phyloP scores from a whole-genome alignment of 768 basidiomycete species.

The Boletus eberwhitei region DNA sequence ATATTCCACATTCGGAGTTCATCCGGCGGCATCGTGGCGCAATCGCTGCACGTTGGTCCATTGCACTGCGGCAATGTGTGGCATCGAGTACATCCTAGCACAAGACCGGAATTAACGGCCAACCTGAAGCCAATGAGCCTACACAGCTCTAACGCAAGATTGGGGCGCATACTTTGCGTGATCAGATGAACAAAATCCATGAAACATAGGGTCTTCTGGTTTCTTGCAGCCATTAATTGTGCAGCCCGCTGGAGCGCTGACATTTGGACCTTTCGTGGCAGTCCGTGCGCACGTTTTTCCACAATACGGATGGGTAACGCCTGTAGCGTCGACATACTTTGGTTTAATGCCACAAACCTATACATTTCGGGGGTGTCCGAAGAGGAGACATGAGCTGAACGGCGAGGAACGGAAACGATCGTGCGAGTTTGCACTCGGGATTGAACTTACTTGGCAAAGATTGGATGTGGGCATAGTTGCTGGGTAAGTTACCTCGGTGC shows the following conservation, averaged over 20 bases:
- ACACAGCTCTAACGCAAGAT: constrained; percentile 1
- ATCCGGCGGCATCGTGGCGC: constrained; percentile 44
- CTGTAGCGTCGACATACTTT: constrained; percentile 58
- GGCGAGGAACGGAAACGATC: constrained; percentile 8
- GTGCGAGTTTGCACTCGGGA: constrained; percentile 3
- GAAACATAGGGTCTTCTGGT: constrained; percentile 47
- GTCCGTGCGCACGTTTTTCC: constrained; percentile 57
- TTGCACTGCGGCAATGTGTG: constrained; percentile 43
- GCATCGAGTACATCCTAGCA: constrained; percentile 50
- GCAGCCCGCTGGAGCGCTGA: constrained; percentile 39
- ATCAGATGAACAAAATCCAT: constrained; percentile 55
- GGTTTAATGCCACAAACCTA: constrained; percentile 60
- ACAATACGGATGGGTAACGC: constrained; percentile 56
- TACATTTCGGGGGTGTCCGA: constrained; percentile 1
- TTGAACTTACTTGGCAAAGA: constrained; percentile 27
- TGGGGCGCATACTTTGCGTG: constrained; percentile 49
- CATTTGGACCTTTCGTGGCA: constrained; percentile 30
- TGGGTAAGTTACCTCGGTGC: constrained; percentile 5
- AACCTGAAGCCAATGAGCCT: constrained; percentile 35
- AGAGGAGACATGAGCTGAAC: constrained; percentile 7
- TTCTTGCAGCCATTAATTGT: constrained; percentile 50
- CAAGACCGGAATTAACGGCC: constrained; percentile 48
- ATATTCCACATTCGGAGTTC: constrained; percentile 49
- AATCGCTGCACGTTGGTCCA: constrained; percentile 47
- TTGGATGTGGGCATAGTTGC: constrained; percentile 19